Conservation (phyloP, 805 yeast genomes). For the Suhomyces prunicola region DNA sequence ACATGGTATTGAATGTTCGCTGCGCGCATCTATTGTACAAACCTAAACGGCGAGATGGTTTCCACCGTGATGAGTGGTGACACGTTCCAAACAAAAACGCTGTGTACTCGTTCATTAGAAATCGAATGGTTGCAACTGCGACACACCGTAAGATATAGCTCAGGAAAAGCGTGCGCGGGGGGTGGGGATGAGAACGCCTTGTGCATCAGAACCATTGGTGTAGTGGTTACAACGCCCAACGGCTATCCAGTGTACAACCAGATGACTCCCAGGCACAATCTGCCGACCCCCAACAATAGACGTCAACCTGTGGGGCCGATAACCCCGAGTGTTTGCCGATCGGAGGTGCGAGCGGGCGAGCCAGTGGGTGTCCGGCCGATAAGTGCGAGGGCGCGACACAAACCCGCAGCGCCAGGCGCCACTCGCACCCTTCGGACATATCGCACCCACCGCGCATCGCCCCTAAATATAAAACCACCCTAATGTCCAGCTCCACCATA, state of each 20-base stretch:
- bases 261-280: background rate
- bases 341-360: background rate
- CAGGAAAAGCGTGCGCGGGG: no score
- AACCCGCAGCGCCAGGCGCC: background rate
- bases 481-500: background rate
- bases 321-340: background rate
- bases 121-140: background rate
- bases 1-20: no score
- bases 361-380: background rate
- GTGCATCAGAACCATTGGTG: background rate
- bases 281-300: background rate
- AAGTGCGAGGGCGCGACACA: background rate
- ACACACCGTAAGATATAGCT: background rate
- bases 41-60: no score
- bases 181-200: no score
- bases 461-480: background rate
- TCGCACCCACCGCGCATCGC: background rate
- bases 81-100: background rate
- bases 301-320: background rate
- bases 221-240: background rate
- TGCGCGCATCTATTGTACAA: no score
- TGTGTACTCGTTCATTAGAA: background rate
- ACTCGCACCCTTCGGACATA: conserved; percentile 3
- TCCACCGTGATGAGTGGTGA: no score
- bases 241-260: background rate